A percentile compares a stretch with the other conserved stretches of the same genome.
These are phyloP conservation scores for Prunus mume DNA, from an alignment of 306 rosid genomes.

Conservation along the genomic window DNA sequence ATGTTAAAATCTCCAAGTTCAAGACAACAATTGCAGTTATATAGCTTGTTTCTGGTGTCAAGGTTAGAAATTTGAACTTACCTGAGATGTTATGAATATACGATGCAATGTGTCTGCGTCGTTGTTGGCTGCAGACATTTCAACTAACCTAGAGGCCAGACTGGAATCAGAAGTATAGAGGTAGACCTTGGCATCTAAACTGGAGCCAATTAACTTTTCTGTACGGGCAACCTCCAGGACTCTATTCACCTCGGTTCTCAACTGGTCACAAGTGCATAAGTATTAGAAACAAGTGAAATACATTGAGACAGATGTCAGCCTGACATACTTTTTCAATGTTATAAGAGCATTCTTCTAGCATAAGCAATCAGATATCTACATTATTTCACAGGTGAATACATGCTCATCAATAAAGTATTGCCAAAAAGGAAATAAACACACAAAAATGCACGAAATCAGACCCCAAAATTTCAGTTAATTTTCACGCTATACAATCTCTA, in stretches of 20 bases:
- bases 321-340: background rate
- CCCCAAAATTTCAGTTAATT: background rate
- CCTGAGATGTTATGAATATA: slow-evolving; percentile 91
- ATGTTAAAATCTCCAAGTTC: no score
- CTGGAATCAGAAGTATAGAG: slow-evolving; percentile 51
- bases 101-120: slow-evolving; percentile 75
- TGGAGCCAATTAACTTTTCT: slow-evolving; percentile 77
- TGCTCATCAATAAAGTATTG: background rate
- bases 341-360: background rate
- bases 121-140: slow-evolving; percentile 53
- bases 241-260: slow-evolving; percentile 90
- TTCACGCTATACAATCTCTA: background rate
- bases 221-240: slow-evolving; percentile 83
- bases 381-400: background rate
- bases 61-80: slow-evolving; percentile 18
- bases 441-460: background rate
- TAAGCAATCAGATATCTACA: background rate
- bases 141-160: slow-evolving; percentile 60
- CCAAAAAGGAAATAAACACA: background rate
- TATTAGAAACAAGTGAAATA: slow-evolving; percentile 24
- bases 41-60: background rate
- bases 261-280: slow-evolving; percentile 46
- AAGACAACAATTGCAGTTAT: no score
- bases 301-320: background rate
- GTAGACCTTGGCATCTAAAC: slow-evolving; percentile 90